These are phyloP conservation scores for Xylaria digitata DNA, from an alignment of 2,329 filamentous ascomycete species.

Conservation along the genomic window DNA sequence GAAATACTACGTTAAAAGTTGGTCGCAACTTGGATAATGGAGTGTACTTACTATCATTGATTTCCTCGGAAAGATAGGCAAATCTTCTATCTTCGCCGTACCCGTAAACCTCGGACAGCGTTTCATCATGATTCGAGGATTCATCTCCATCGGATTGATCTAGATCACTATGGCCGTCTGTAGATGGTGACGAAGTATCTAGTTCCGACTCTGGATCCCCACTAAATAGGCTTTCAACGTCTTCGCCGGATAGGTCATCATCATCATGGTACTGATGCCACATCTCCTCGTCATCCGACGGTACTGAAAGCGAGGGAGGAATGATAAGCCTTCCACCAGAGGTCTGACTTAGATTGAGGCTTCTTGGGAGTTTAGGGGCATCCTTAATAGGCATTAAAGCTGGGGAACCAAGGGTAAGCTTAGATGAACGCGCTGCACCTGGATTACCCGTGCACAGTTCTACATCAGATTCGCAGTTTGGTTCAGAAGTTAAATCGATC, in stretches of 20 bases:
- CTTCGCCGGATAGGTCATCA: constrained; percentile 23
- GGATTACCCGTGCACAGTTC: constrained; percentile 18
- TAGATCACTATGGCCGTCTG: constrained; percentile 24
- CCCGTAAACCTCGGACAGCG: constrained; percentile 29
- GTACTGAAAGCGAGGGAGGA: neutral
- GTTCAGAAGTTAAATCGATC: constrained; percentile 44
- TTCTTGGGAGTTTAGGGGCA: neutral
- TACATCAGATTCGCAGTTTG: constrained; percentile 34
- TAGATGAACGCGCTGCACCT: neutral
- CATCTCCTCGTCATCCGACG: constrained; percentile 15
- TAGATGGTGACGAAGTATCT: constrained; percentile 16
- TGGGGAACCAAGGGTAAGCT: neutral
- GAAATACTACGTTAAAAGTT: neutral
- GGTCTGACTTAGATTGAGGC: neutral
- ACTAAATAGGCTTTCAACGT: neutral
- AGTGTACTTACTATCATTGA: constrained; percentile 34
- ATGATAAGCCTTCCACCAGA: constrained; percentile 6
- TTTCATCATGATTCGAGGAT: constrained; percentile 16
- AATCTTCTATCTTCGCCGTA: constrained; percentile 19
- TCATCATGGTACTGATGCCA: neutral
- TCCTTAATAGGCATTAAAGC: neutral
- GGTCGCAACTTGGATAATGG: constrained; percentile 17
- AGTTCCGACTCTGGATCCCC: constrained; percentile 4
- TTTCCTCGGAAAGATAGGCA: constrained; percentile 25
- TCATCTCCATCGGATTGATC: constrained; percentile 6